Evolutionary conservation across 192 early-diverging fungal genomes (phyloP).

Genomic region (Cladochytrium replicatum): DNA sequence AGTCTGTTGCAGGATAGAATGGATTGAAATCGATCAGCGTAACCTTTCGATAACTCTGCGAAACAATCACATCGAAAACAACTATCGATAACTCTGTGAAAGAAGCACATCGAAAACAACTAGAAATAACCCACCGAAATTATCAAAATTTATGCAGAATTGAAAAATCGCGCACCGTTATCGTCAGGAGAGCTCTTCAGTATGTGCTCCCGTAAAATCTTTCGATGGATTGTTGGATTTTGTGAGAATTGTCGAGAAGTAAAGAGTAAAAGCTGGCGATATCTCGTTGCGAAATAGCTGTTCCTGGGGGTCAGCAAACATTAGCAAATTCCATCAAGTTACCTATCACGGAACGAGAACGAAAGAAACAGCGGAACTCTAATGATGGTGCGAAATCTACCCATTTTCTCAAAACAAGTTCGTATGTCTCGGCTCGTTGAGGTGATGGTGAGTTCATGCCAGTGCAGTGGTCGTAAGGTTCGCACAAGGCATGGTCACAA

Average conservation of each 20-base stretch:
- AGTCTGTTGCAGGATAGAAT: constrained; percentile 67
- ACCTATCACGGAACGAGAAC: constrained; percentile 57
- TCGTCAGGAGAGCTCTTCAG: constrained; percentile 48
- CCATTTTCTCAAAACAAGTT: constrained; percentile 86
- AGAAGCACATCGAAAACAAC: constrained; percentile 90
- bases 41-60: constrained; percentile 42
- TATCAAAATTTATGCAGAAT: neutral
- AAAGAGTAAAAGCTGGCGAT: constrained; percentile 69
- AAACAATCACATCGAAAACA: constrained; percentile 86
- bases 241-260: constrained; percentile 41
- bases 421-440: constrained; percentile 34
- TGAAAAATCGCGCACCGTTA: constrained; percentile 7
- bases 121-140: constrained; percentile 14
- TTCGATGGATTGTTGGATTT: constrained; percentile 45
- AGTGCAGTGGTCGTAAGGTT: constrained; percentile 63
- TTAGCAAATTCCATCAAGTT: no score
- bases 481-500: constrained; percentile 73
- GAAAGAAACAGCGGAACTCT: constrained; percentile 95
- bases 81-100: constrained; percentile 40
- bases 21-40: constrained; percentile 92
- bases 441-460: no score
- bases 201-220: constrained; percentile 61
- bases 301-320: neutral
- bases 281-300: constrained; percentile 79
- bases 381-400: constrained; percentile 86